Evolutionary conservation across 495 filamentous ascomycete genomes (phyloP), one percentile per base, ranked within the genome.

Genomic region (Talaromyces borbonicus): DNA sequence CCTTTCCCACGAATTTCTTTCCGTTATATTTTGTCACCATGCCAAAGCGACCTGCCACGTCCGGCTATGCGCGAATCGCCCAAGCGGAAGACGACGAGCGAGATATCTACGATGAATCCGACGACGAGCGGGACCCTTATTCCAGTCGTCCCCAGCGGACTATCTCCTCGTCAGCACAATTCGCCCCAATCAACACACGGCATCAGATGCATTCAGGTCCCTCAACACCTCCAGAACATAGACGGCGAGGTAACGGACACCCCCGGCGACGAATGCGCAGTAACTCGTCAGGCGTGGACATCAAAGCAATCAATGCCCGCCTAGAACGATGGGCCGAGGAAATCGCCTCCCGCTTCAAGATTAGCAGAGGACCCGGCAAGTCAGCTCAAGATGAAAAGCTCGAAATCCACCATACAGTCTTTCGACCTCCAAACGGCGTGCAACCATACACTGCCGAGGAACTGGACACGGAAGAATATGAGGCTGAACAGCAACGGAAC

Each of bases 241-340:
- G 64, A 55, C 67, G 69, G 44, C 65, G 71, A 51, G 64, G 65
- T 15, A 71, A 59, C 53, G 66, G 67, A 37, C 61, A 64, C 26
- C 63, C 71, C 33, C 58, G 61, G 24, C 66, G 79, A 33, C 76
- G 77, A 40, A 68, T 70, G 32, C 72, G 81, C 51, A 83, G 88
- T 48, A 94, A 87, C 57, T 85, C 79, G 47, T 88, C 87, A 23
- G 90, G 87, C 4, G 92, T 97, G 8, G 92, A 99, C 60, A 90
- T 99, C 55, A 97, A 97, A 63, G 92, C 90, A 49, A 96, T 99
- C 62, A 99, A 99, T 66, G 90, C 92, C 46, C 79, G 92, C 38
- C 71, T 99, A 15, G 92, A 99, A 61, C 73, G 85, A 53, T 99
- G 92, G 92, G 93, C 93, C 31, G 90, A 95, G 52, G 90, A 99